Conservation (phyloP, 1,139 yeast genomes). For the Suhomyces panamericanus region DNA sequence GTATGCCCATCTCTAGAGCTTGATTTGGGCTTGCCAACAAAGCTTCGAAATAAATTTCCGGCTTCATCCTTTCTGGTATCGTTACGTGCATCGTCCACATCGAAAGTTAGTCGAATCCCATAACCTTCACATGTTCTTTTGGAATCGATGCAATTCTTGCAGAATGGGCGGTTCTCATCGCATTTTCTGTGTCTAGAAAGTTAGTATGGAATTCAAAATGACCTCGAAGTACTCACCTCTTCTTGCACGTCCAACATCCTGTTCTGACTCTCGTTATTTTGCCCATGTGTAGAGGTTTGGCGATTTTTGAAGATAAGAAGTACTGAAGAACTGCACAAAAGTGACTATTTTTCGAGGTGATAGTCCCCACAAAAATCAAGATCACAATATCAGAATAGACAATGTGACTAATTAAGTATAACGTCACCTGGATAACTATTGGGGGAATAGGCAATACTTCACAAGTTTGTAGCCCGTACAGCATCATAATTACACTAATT, state of each 20-base stretch:
- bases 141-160: slow-evolving; percentile 50
- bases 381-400: too few species aligned
- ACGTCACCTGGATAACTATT: too few species aligned
- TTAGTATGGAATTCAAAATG: background rate
- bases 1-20: background rate
- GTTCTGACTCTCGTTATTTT: slow-evolving; percentile 50
- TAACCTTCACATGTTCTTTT: slow-evolving; percentile 52
- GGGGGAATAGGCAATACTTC: too few species aligned
- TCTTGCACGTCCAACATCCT: slow-evolving; percentile 53
- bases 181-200: slow-evolving; percentile 44
- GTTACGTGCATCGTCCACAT: slow-evolving; percentile 40
- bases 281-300: slow-evolving; percentile 21
- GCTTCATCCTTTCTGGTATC: slow-evolving; percentile 12
- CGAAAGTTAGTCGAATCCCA: slow-evolving; percentile 46
- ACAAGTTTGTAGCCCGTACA: too few species aligned
- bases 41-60: slow-evolving; percentile 10
- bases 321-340: too few species aligned
- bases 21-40: slow-evolving; percentile 14
- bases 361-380: too few species aligned
- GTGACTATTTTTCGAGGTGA: too few species aligned
- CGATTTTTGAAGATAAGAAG: too few species aligned
- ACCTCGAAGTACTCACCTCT: slow-evolving; percentile 15
- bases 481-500: too few species aligned
- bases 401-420: too few species aligned
- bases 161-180: slow-evolving; percentile 55